Evolutionary conservation across 441 rosid species (phyloP).

Genomic region (Populus hybrid): DNA sequence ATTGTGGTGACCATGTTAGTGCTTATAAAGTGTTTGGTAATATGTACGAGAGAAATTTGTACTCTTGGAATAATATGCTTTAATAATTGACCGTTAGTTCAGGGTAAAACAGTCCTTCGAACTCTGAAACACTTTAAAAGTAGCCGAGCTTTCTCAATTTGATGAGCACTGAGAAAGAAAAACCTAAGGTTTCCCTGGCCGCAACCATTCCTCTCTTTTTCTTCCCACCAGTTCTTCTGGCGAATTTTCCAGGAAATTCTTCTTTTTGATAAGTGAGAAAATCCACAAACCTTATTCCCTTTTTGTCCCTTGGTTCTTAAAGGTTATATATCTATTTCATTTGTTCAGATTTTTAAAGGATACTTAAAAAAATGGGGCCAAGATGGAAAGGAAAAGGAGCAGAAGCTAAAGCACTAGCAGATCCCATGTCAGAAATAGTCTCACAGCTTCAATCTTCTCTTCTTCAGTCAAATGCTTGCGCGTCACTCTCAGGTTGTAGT

Average conservation of each 20-base stretch:
- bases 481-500: constrained; percentile 38
- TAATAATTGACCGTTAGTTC: neutral
- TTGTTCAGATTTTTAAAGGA: neutral
- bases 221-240: too few relatives aligned
- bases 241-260: too few relatives aligned
- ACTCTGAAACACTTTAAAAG: too few relatives aligned
- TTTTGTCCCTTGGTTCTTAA: neutral
- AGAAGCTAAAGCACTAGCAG: constrained; percentile 52
- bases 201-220: too few relatives aligned
- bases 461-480: constrained; percentile 28
- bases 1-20: constrained; percentile 42
- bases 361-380: constrained; percentile 40
- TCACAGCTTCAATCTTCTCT: constrained; percentile 46
- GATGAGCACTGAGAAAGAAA: too few relatives aligned
- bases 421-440: constrained; percentile 54
- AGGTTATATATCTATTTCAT: neutral
- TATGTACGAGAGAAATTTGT: constrained; percentile 58
- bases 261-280: too few relatives aligned
- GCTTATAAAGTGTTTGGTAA: constrained; percentile 63
- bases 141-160: too few relatives aligned
- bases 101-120: too few relatives aligned
- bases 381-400: constrained; percentile 76
- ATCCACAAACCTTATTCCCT: too few relatives aligned
- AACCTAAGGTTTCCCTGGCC: too few relatives aligned
- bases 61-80: constrained; percentile 70